These are phyloP conservation scores for Aspergillus incahuasiensis DNA, from an alignment of 495 filamentous ascomycete species.

Conservation along the genomic window DNA sequence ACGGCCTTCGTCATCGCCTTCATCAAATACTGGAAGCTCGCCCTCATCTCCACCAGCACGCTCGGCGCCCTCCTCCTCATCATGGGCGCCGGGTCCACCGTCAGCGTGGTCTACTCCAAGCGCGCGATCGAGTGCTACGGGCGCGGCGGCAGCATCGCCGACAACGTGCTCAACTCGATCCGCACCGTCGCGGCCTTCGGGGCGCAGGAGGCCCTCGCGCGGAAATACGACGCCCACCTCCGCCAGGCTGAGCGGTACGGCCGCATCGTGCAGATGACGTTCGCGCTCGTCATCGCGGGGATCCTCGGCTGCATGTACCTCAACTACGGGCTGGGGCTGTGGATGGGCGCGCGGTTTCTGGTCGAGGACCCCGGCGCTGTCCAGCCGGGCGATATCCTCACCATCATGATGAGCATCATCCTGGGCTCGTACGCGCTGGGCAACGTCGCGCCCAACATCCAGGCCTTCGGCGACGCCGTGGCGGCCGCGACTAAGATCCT, in stretches of 20 bases:
- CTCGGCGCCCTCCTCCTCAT: slow-evolving; percentile 63
- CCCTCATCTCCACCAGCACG: slow-evolving; percentile 73
- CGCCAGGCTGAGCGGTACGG: slow-evolving; percentile 67
- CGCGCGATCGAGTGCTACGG: slow-evolving; percentile 71
- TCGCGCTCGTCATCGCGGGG: slow-evolving; percentile 71
- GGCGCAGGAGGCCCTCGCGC: slow-evolving; percentile 80
- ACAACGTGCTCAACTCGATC: slow-evolving; percentile 90
- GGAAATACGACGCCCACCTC: slow-evolving; percentile 74
- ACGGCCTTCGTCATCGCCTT: slow-evolving; percentile 88
- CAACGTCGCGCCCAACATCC: slow-evolving; percentile 79
- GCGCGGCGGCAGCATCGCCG: slow-evolving; percentile 79
- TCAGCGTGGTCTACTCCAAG: slow-evolving; percentile 74
- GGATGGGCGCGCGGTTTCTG: slow-evolving; percentile 81
- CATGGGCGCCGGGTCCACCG: slow-evolving; percentile 66
- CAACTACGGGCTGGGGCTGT: slow-evolving; percentile 92
- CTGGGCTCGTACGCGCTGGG: slow-evolving; percentile 88
- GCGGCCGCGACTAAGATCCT: slow-evolving; percentile 88
- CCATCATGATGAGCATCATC: slow-evolving; percentile 85
- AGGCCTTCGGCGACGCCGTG: slow-evolving; percentile 74
- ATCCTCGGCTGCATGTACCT: slow-evolving; percentile 80
- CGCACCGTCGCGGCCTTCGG: slow-evolving; percentile 87
- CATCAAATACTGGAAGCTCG: slow-evolving; percentile 78
- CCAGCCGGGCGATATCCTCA: slow-evolving; percentile 52
- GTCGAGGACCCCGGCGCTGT: slow-evolving; percentile 54
- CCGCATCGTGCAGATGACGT: slow-evolving; percentile 61